Evolutionary conservation across 305 asterid species (phyloP).

Genomic region (Solanum chacoense): DNA sequence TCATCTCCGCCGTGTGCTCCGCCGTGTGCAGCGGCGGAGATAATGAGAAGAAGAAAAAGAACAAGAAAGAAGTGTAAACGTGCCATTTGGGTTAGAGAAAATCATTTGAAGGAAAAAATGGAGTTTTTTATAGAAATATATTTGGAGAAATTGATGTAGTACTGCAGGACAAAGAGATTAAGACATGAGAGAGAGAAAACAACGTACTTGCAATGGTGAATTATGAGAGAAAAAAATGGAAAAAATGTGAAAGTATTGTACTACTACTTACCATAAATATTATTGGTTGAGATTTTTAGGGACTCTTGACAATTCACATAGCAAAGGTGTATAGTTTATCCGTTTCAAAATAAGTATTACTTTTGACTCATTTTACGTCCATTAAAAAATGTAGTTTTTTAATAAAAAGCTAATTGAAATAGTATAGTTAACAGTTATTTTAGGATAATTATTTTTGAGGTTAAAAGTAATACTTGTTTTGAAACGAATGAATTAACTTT

Average conservation of each 20-base stretch:
- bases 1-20: slow-evolving; percentile 5
- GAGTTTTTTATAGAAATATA: neutral
- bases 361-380: neutral
- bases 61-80: slow-evolving; percentile 10
- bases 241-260: neutral
- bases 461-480: no score
- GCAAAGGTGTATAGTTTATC: neutral
- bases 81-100: neutral
- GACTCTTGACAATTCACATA: neutral
- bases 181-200: neutral
- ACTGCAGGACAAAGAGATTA: neutral
- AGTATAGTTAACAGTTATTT: no score
- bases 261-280: neutral
- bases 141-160: neutral
- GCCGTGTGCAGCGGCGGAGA: slow-evolving; percentile 57
- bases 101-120: neutral
- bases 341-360: neutral
- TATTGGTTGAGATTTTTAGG: neutral
- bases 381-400: neutral
- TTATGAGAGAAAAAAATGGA: neutral
- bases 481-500: neutral
- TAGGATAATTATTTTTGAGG: no score
- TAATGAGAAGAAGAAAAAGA: slow-evolving; percentile 21
- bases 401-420: no score
- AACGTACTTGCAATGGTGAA: neutral